Base-by-base conservation (phyloP, 23 red algal species). In the Gracilaria domingensis region DNA sequence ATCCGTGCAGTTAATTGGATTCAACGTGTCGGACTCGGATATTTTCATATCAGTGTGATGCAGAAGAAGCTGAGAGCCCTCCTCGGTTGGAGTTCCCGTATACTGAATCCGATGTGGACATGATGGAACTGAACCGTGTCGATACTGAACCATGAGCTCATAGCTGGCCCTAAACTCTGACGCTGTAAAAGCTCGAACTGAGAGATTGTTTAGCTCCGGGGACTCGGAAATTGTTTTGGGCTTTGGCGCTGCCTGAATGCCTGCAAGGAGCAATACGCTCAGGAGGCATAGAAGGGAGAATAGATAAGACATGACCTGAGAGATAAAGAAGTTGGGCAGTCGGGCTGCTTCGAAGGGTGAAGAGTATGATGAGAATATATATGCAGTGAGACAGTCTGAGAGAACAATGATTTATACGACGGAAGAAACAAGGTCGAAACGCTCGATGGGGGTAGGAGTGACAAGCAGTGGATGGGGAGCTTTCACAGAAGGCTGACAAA, bases 1-100 rank as follows among this genome's bases (percentile, higher is more conserved):
- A 55, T 80, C 74, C 12, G 73, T 90, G 33, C 87, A 90, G 20
- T 60, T 37, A 17, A 65, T 53, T 25, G 87, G 65, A 7, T 28
- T 80, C 12, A 66, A 20, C 12, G 71, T 81, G 40, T 77, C 58
- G 8, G 74, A 40, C 24, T 62, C 87, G 20, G 79, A 82, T 26
- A 90, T 90, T 66, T 50, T 67, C 76, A 90, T 90, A 65, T 90
- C 87, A 12, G 37, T 49, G 48, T 90, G 87, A 6, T n/a, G 1
- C 20, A 79, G 45, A 32, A 90, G 76, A 55, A 80, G 58, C 26
- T 77, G 30, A 34, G 42, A n/a, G 40, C 23, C 64, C 14, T 38
- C 34, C 81, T 66, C 30, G 6, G 49, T 36, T 11, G 87, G 87
- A 40, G 26, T 64, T 44, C 65, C 87, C n/a, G 47, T 65, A 49